Conservation (phyloP, 192 early-diverging fungal species). For the Backusella tuberculispora region DNA sequence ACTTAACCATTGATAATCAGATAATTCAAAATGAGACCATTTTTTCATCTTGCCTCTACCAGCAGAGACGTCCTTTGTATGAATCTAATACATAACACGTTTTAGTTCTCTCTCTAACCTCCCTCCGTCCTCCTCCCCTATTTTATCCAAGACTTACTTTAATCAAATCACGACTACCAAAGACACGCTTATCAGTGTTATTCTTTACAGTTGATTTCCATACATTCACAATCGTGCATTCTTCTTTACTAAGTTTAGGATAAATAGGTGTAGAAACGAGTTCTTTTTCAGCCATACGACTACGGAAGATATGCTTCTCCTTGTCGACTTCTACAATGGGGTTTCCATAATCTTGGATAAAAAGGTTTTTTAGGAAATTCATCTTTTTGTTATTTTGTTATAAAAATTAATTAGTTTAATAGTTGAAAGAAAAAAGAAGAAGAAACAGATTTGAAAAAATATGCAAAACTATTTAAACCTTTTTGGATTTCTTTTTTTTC, state of each 20-base stretch:
- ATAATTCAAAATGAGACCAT: conserved; percentile 75
- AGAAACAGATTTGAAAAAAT: neutral
- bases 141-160: conserved; percentile 37
- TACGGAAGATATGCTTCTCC: conserved; percentile 49
- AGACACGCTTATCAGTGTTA: conserved; percentile 42
- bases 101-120: neutral
- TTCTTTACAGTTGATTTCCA: conserved; percentile 45
- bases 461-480: neutral
- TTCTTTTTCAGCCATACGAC: conserved; percentile 35
- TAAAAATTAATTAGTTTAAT: neutral
- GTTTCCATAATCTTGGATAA: conserved; percentile 18
- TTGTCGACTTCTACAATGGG: conserved; percentile 42
- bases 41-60: conserved; percentile 56
- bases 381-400: neutral
- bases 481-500: no score
- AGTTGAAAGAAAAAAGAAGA: neutral
- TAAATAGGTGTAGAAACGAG: conserved; percentile 42
- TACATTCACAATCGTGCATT: conserved; percentile 44
- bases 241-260: conserved; percentile 29
- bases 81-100: conserved; percentile 21
- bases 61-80: conserved; percentile 27
- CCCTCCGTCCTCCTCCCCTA: no score
- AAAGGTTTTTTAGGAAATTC: conserved; percentile 23
- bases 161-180: conserved; percentile 48
- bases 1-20: conserved; percentile 69